Evolutionary conservation across 176 grass and related monocot genomes (phyloP).

Genomic region (Ampelocalamus luodianensis): DNA sequence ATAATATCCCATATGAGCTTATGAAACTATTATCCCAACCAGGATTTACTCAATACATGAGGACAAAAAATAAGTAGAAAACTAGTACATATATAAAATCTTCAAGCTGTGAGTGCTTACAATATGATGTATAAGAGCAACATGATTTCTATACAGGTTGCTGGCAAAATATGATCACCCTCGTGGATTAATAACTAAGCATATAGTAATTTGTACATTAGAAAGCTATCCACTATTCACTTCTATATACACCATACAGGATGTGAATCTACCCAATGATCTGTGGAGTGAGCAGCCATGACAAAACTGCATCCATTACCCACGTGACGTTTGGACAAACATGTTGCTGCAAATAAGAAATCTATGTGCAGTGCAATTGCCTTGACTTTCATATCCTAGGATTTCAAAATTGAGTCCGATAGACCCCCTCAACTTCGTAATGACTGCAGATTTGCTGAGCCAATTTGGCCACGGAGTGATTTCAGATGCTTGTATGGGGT

Average conservation of each 20-base stretch:
- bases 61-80: neutral
- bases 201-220: constrained; percentile 36
- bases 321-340: constrained; percentile 29
- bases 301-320: constrained; percentile 25
- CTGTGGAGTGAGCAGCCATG: neutral
- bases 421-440: neutral
- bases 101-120: constrained; percentile 7
- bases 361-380: neutral
- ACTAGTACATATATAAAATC: neutral
- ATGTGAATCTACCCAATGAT: constrained; percentile 16
- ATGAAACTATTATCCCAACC: constrained; percentile 24
- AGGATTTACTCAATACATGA: neutral
- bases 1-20: constrained; percentile 16
- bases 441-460: neutral
- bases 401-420: constrained; percentile 27
- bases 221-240: constrained; percentile 36
- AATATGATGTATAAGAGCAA: constrained; percentile 36
- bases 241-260: constrained; percentile 40
- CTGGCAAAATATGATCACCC: constrained; percentile 8
- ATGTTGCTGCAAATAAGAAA: constrained; percentile 20
- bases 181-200: constrained; percentile 6
- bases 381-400: constrained; percentile 22
- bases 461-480: neutral
- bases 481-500: constrained; percentile 30
- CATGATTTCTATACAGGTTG: constrained; percentile 33